Evolutionary conservation across 2,329 filamentous ascomycete species (phyloP).

Genomic region (Cordyceps cateniannulata): DNA sequence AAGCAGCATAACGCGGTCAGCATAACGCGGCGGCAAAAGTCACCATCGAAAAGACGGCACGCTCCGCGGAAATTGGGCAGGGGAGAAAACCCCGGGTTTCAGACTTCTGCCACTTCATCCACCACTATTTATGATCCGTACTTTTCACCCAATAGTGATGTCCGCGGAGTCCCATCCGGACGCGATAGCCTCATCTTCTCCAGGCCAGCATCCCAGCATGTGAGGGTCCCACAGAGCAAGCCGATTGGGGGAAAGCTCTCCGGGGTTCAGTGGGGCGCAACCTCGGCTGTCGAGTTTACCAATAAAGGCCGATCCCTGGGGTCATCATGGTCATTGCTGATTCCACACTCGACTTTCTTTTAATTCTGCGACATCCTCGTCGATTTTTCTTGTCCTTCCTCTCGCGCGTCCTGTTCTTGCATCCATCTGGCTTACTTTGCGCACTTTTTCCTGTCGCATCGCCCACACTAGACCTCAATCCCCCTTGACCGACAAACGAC

Average conservation of each 20-base stretch:
- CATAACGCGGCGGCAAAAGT: neutral
- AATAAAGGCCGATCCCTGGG: slow-evolving; percentile 12
- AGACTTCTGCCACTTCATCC: neutral
- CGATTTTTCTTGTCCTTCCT: neutral
- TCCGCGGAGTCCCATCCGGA: neutral
- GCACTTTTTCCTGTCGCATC: neutral
- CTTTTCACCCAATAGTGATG: neutral
- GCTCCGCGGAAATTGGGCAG: neutral
- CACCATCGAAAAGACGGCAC: too few species aligned
- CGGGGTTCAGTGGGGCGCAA: slow-evolving; percentile 6
- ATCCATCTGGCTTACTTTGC: too few species aligned
- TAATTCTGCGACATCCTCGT: neutral
- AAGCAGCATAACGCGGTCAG: too few species aligned
- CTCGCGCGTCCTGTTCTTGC: neutral
- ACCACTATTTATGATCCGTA: too few species aligned
- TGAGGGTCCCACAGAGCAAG: slow-evolving; percentile 2
- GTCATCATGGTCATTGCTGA: neutral
- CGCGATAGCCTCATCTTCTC: slow-evolving; percentile 6
- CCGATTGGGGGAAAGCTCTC: slow-evolving; percentile 2
- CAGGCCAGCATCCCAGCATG: neutral
- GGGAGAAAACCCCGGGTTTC: neutral
- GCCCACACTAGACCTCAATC: neutral
- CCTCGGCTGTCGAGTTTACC: slow-evolving; percentile 4
- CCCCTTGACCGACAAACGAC: neutral
- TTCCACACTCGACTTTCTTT: neutral